A percentile compares a stretch with the other conserved stretches of the same genome.
These are phyloP conservation scores for Micractinium sp. DNA, from an alignment of 139 green algal species.

Conservation along the genomic window DNA sequence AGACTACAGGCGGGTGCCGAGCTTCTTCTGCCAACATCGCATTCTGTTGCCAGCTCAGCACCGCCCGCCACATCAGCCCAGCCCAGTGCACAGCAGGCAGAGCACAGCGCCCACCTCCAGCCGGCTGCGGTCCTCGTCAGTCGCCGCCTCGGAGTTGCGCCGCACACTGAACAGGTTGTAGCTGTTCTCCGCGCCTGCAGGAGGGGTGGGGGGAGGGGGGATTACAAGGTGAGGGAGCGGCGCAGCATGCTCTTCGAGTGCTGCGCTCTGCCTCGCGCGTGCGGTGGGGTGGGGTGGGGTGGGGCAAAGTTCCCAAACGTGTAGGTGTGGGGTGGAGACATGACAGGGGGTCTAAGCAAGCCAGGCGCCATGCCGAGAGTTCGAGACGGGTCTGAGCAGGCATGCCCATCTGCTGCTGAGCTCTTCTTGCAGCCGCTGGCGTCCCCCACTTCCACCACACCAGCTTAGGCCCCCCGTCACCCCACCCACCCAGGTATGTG, in stretches of 20 bases:
- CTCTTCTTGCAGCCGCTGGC: no score
- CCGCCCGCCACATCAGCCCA: neutral
- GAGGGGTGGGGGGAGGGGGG: neutral
- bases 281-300: neutral
- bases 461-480: neutral
- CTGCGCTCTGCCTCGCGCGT: neutral
- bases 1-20: neutral
- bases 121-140: conserved; percentile 87
- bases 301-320: no score
- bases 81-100: no score
- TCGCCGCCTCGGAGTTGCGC: conserved; percentile 79
- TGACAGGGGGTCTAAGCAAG: no score
- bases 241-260: no score
- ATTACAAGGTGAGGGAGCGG: no score
- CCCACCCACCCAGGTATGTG: conserved; percentile 68
- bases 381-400: no score
- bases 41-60: neutral
- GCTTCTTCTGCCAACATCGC: neutral
- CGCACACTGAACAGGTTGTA: conserved; percentile 90
- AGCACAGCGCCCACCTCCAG: conserved; percentile 66
- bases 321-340: no score
- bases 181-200: conserved; percentile 82
- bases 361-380: no score
- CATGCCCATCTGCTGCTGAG: no score
- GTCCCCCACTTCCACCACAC: no score